These are phyloP conservation scores for Hansenula lynferdii DNA, from an alignment of 1,139 yeast genomes.

Conservation along the genomic window DNA sequence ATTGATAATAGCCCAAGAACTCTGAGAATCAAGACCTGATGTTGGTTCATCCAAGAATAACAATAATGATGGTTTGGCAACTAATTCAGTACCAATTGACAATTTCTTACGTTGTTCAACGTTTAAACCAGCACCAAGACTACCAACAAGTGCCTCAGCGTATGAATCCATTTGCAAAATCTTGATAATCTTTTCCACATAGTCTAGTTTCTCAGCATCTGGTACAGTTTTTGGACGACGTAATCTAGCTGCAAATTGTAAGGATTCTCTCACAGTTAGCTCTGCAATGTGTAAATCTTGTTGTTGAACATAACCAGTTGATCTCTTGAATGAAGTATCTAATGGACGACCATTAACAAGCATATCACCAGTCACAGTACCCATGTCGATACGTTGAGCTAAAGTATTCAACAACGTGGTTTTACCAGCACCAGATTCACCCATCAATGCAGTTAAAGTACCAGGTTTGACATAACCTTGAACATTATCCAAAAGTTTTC, in stretches of 20 bases:
- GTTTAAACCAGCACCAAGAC: slow-evolving; percentile 59
- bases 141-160: slow-evolving; percentile 72
- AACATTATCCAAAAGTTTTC: slow-evolving; percentile 42
- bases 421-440: slow-evolving; percentile 73
- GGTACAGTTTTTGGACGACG: slow-evolving; percentile 53
- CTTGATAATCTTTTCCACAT: slow-evolving; percentile 59
- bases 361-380: slow-evolving; percentile 51
- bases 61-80: slow-evolving; percentile 71
- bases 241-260: slow-evolving; percentile 59
- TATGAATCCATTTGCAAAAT: slow-evolving; percentile 61
- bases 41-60: slow-evolving; percentile 83
- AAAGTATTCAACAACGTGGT: slow-evolving; percentile 57
- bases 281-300: slow-evolving; percentile 49
- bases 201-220: slow-evolving; percentile 50
- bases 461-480: slow-evolving; percentile 59
- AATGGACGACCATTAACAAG: slow-evolving; percentile 45
- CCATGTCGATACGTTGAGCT: slow-evolving; percentile 48
- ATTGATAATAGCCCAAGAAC: slow-evolving; percentile 48
- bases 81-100: slow-evolving; percentile 76
- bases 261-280: slow-evolving; percentile 54
- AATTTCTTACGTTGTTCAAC: slow-evolving; percentile 75
- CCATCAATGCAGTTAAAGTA: slow-evolving; percentile 59
- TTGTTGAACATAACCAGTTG: slow-evolving; percentile 55
- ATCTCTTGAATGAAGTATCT: slow-evolving; percentile 39
- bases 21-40: slow-evolving; percentile 79